Evolutionary conservation across 2,329 filamentous ascomycete species (phyloP), one percentile per base, ranked within the genome.

Genomic region (Ascochyta viciae-villosae): DNA sequence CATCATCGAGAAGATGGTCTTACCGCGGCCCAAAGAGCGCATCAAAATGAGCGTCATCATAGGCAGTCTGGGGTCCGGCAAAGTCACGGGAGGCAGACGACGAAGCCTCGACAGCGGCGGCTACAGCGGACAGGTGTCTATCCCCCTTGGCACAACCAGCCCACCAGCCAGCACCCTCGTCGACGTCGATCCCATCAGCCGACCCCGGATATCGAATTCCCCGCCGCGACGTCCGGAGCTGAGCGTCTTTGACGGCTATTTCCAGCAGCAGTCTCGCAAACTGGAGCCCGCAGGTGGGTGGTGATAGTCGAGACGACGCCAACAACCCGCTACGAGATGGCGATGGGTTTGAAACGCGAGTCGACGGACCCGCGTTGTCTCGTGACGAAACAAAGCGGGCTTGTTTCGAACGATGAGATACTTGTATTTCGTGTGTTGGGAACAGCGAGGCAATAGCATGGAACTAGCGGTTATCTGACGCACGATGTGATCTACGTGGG

Each of bases 1-100:
- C 16, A 71, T 73, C 35, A 72, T 76, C 12, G 72, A 73, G 50
- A 71, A 68, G 55, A 76, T 76, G 74, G 60, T 76, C 2, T 47
- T 60, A 6, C 48, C 67, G 0, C 67, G 74, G n/a, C 67, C 73
- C 1, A 71, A 69, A 22, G 70, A 74, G 33, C 60, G 74, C 1
- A 66, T 73, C 42, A 76, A 74, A 61, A 76, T 76, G 62, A 58
- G 62, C 16, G 49, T 65, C 15, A 62, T 71, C 22, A 61, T 76
- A 24, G 64, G 66, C 10, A 67, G 65, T 24, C 50, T 71, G 13
- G 70, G 67, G 9, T 69, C 67, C 4, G 73, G 68, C 2, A 73
- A 67, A 53, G 63, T 61, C 3, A 58, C 57, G 1, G 71, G 70
- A 1, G 62, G 60, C n/a, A 51, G 71, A 34, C 62, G 74, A 41